Base-by-base conservation (phyloP, 805 yeast genomes). In the Myxozyma neotropica region DNA sequence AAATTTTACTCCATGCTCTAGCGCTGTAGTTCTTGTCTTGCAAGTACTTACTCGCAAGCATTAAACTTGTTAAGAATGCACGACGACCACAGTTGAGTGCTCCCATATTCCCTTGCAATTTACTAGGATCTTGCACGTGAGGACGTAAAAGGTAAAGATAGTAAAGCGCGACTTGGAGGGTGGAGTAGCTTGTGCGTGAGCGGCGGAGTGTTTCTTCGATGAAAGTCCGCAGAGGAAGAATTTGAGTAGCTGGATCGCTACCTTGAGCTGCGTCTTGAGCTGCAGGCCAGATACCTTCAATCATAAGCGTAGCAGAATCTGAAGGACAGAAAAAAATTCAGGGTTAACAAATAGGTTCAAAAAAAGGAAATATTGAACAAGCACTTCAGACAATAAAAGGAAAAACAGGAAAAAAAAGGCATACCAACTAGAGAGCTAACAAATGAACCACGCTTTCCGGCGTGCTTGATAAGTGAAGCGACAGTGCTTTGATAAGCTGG, bases 11-110 rank as follows among this genome's bases (percentile, higher is more conserved):
- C 96, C 96, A 89, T 4, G 88, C 81, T 62, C 78, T 79, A 66
- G 87, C 78, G 31, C 87, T 78, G 72, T 82, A 88, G 70, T 85
- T 86, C 52, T 83, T 81, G 73, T 89, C 96, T 69, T 85, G 89
- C 60, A 80, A 77, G 71, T 84, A 88, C 70, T 89, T 89, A 53
- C 86, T 81, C 3, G 94, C 85, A 39, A 89, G 75, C 54, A 89
- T 87, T 54, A 89, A 71, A 68, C 88, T 81, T 1, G 85, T 81
- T 61, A 89, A 77, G 63, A 89, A 85, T 43, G 84, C 79, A 62
- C 87, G 82, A 67, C 88, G 84, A 6, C 90, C 86, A 68, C 88
- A 85, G 15, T 52, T 47, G 44, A 66, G 55, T 8, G 61, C 55
- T 23, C 67, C 57, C 36, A 42, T 39, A 46, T 39, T 5, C 47